Evolutionary conservation across 257 asterid species (phyloP).

Genomic region (Solanum commersonii): DNA sequence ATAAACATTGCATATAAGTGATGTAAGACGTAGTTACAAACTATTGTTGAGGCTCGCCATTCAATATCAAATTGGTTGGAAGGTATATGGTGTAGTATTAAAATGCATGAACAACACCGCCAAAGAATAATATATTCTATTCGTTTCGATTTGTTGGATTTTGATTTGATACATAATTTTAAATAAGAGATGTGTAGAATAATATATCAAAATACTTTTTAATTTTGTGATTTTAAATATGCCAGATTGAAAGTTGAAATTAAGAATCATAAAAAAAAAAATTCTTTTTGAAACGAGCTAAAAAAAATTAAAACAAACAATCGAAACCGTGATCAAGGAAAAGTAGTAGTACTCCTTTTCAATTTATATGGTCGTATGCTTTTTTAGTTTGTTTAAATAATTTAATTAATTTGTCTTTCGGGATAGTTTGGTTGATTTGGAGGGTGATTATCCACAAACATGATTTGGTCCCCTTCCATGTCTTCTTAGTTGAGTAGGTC

Average conservation of each 20-base stretch:
- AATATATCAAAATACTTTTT: no score
- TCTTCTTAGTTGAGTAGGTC: background rate
- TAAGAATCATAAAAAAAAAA: no score
- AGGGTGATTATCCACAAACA: background rate
- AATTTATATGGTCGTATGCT: background rate
- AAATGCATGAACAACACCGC: background rate
- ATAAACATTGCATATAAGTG: background rate
- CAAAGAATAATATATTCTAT: background rate
- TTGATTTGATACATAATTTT: no score
- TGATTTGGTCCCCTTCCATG: background rate
- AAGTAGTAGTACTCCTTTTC: background rate
- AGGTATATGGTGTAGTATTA: background rate
- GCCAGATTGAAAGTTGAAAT: no score
- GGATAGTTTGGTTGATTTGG: accelerated
- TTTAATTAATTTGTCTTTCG: background rate
- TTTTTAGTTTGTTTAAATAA: no score
- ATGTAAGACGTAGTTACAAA: background rate
- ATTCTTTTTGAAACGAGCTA: no score
- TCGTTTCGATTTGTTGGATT: no score
- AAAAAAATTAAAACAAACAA: no score
- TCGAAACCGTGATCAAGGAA: background rate
- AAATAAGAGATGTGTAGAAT: no score
- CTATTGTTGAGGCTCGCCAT: background rate
- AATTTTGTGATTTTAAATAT: accelerated
- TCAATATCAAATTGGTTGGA: background rate